Evolutionary conservation across 371 early-diverging fungal species (phyloP).

Genomic region (Choanephora cucurbitarum): DNA sequence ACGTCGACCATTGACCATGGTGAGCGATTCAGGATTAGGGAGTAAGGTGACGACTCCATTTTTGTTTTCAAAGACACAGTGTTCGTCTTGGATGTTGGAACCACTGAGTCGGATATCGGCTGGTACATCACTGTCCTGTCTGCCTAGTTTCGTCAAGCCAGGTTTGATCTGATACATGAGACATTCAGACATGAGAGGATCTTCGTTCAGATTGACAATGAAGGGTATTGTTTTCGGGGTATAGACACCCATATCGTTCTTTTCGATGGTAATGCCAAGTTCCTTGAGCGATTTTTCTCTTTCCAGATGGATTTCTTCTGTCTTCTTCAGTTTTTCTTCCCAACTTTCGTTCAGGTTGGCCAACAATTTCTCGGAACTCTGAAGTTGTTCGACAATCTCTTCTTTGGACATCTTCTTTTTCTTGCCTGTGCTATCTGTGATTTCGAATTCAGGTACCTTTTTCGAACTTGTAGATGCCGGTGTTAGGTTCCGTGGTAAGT

Average conservation of each 20-base stretch:
- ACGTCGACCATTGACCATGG: conserved; percentile 79
- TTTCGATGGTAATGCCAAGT: conserved; percentile 77
- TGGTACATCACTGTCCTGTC: conserved; percentile 43
- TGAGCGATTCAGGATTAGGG: conserved; percentile 60
- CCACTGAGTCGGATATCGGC: conserved; percentile 80
- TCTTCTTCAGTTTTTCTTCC: conserved; percentile 82
- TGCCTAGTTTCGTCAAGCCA: conserved; percentile 76
- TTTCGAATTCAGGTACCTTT: conserved; percentile 38
- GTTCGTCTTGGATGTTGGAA: conserved; percentile 66
- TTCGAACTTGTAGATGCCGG: conserved; percentile 4
- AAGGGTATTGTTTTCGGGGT: conserved; percentile 86
- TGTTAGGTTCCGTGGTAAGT: conserved; percentile 5
- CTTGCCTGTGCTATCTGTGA: conserved; percentile 54
- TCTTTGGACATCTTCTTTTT: conserved; percentile 57
- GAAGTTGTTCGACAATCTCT: conserved; percentile 78
- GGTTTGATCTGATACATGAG: conserved; percentile 85
- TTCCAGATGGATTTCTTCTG: conserved; percentile 73
- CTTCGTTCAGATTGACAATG: conserved; percentile 88
- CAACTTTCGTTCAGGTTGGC: conserved; percentile 81
- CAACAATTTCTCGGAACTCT: conserved; percentile 87
- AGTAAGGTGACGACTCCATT: conserved; percentile 64
- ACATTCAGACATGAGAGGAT: conserved; percentile 90
- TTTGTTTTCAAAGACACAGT: conserved; percentile 78
- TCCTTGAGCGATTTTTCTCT: conserved; percentile 80
- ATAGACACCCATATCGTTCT: conserved; percentile 77